phyloP scores from a whole-genome alignment of 129 eudicot species.

The Chrysanthemum lavandulifolium region DNA sequence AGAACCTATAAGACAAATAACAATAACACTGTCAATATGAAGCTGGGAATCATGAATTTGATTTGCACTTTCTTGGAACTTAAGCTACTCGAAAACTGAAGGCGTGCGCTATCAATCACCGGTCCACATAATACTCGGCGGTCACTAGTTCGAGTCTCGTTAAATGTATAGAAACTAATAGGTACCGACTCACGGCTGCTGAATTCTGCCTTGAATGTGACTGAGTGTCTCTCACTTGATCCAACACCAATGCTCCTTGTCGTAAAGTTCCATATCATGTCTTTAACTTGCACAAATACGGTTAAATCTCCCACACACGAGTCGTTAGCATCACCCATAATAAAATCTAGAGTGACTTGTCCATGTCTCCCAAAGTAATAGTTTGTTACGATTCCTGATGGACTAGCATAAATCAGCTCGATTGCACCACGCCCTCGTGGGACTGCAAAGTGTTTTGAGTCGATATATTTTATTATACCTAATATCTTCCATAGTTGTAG shows the following conservation, averaged over 20 bases:
- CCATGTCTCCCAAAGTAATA: too few species aligned
- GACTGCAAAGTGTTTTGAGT: too few species aligned
- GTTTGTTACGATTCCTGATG: conserved; percentile 35
- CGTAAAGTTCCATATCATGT: too few species aligned
- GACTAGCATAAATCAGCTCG: conserved; percentile 35
- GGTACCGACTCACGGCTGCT: background rate
- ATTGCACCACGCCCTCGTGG: conserved; percentile 21
- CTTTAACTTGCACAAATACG: too few species aligned
- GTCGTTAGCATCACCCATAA: too few species aligned
- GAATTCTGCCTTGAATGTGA: background rate
- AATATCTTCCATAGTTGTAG: too few species aligned
- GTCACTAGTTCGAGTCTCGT: conserved; percentile 32
- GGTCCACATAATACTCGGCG: conserved; percentile 1
- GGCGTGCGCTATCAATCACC: conserved; percentile 32
- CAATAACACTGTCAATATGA: too few species aligned
- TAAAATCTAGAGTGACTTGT: too few species aligned
- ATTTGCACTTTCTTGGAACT: background rate
- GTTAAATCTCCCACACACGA: too few species aligned
- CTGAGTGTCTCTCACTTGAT: too few species aligned
- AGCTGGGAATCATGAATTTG: background rate
- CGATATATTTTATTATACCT: too few species aligned
- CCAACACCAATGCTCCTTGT: too few species aligned
- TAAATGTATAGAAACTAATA: conserved; percentile 26
- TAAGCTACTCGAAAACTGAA: conserved; percentile 15
- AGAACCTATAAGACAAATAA: background rate